These are phyloP conservation scores for Suaeda aralocaspica DNA, from an alignment of 148 eudicot species.

Conservation along the genomic window DNA sequence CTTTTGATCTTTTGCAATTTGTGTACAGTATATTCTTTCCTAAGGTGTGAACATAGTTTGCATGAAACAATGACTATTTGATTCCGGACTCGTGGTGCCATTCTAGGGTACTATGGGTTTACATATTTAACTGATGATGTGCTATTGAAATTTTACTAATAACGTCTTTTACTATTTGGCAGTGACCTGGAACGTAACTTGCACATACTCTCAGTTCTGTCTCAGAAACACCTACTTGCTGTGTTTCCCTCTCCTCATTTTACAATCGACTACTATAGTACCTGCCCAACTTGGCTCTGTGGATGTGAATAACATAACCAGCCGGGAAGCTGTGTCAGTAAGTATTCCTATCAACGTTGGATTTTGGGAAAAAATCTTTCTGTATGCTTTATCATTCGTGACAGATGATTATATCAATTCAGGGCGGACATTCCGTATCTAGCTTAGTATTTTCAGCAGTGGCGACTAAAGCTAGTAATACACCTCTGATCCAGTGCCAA, in stretches of 20 bases:
- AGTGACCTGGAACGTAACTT: conserved; percentile 79
- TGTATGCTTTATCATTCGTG: conserved; percentile 8
- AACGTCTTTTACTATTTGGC: conserved; percentile 26
- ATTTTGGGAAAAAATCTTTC: background rate
- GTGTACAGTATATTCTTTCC: background rate
- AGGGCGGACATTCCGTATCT: conserved; percentile 50
- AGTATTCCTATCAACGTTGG: conserved; percentile 11
- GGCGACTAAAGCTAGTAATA: conserved; percentile 16
- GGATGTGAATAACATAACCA: conserved; percentile 48
- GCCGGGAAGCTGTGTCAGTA: conserved; percentile 53
- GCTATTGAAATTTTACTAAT: background rate
- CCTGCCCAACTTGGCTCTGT: conserved; percentile 63
- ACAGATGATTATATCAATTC: conserved; percentile 18
- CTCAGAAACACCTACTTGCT: conserved; percentile 60
- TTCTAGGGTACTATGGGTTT: background rate
- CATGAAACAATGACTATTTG: background rate
- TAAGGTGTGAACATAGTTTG: background rate
- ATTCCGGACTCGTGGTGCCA: background rate
- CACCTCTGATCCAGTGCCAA: conserved; percentile 52
- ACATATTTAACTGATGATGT: background rate
- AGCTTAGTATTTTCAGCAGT: conserved; percentile 36
- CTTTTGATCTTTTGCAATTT: background rate
- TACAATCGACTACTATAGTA: conserved; percentile 52
- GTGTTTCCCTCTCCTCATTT: conserved; percentile 71
- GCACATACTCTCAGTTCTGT: conserved; percentile 63